Conservation (phyloP, 1,139 yeast species). For the Sugiyamaella sp. region DNA sequence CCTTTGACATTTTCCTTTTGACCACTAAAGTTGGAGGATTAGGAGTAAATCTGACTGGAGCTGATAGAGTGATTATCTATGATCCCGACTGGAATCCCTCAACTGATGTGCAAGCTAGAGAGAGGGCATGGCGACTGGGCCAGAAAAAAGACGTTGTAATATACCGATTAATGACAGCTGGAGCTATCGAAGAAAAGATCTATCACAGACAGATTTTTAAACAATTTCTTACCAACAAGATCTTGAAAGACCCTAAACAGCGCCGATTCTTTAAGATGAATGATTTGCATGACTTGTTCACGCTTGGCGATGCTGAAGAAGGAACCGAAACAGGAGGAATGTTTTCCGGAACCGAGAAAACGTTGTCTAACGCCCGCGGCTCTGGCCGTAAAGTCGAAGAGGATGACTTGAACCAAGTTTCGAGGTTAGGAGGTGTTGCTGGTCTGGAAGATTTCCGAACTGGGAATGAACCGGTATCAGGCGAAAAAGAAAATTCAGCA, state of each 20-base stretch:
- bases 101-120: conserved; percentile 95
- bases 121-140: conserved; percentile 96
- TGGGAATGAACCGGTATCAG: conserved; percentile 38
- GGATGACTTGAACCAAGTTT: conserved; percentile 55
- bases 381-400: conserved; percentile 40
- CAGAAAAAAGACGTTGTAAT: conserved; percentile 93
- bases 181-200: conserved; percentile 94
- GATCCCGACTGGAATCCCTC: conserved; percentile 99
- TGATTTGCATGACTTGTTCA: conserved; percentile 86
- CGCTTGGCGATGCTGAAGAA: conserved; percentile 74
- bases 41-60: conserved; percentile 93
- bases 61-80: conserved; percentile 88
- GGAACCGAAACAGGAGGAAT: conserved; percentile 64
- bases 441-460: conserved; percentile 55
- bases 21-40: conserved; percentile 97
- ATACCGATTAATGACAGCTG: conserved; percentile 89
- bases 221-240: conserved; percentile 90
- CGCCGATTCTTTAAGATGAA: conserved; percentile 88
- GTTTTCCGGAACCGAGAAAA: conserved; percentile 57
- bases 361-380: conserved; percentile 38
- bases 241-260: conserved; percentile 93
- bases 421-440: conserved; percentile 58
- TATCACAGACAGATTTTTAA: conserved; percentile 96
- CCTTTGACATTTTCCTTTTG: conserved; percentile 66
- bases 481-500: conserved; percentile 22